phyloP scores from a whole-genome alignment of 768 basidiomycete species.

The Suillus decipiens region DNA sequence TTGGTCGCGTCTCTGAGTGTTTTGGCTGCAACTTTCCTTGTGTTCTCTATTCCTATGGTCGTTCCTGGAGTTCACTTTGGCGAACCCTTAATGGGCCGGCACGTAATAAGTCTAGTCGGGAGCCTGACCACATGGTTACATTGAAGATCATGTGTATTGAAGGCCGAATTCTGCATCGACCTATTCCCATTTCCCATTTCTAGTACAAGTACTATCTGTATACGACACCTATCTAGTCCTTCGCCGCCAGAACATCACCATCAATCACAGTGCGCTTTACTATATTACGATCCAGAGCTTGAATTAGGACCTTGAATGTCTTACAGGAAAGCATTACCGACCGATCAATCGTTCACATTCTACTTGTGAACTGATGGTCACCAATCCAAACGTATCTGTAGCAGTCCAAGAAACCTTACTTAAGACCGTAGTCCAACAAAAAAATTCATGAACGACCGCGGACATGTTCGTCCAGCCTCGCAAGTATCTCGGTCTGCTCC shows the following conservation, averaged over 20 bases:
- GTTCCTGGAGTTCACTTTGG: too few species aligned
- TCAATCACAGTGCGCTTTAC: neutral
- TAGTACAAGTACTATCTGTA: neutral
- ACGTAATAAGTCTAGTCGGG: too few species aligned
- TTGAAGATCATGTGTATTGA: too few species aligned
- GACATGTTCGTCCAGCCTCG: slow-evolving; percentile 41
- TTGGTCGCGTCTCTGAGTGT: too few species aligned
- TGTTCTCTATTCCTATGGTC: too few species aligned
- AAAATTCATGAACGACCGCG: slow-evolving; percentile 13
- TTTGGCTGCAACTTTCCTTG: too few species aligned
- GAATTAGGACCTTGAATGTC: too few species aligned
- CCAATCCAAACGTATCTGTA: neutral
- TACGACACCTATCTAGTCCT: neutral
- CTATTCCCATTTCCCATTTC: neutral
- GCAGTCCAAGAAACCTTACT: neutral
- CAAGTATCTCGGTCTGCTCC: slow-evolving; percentile 44
- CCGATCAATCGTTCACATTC: neutral
- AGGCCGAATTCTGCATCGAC: too few species aligned
- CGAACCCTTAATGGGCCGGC: too few species aligned
- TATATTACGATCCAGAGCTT: too few species aligned
- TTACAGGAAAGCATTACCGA: too few species aligned
- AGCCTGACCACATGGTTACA: too few species aligned
- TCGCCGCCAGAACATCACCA: neutral
- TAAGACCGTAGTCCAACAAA: neutral
- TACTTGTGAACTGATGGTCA: neutral